Evolutionary conservation across 129 eudicot species (phyloP), one percentile per base, ranked within the genome.

Genomic region (Ambrosia artemisiifolia): DNA sequence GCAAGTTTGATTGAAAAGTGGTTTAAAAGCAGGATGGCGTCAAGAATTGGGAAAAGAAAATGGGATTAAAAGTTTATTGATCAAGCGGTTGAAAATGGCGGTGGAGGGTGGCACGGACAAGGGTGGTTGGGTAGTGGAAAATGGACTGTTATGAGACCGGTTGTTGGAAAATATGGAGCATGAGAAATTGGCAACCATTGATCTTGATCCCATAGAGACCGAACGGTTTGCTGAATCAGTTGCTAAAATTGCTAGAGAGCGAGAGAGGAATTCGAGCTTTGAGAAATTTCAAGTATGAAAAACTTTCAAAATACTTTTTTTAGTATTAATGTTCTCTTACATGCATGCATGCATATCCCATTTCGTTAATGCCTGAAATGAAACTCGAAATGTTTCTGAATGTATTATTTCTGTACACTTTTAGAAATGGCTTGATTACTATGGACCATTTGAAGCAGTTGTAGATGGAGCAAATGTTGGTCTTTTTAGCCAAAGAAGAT

Each of bases 61-160:
- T 91, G 96, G 96, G 89, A 88, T 75, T 40, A 65, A 62, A 30
- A 28, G 6, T 18, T 74, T 73, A 70, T 91, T 16, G 50, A 35
- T 11, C 57, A 72, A 74, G 88, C 86, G 32, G 65, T 76, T 71
- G 85, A 73, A 64, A 88, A 75, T 65, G 88, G 89, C 7, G 97
- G 97, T 54, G 97, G 97, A 34, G 97, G 97, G 13, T 91, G 97
- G 97, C 97, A 91, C 55, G 97, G 97, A 28, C 80, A 82, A 56
- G 97, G 97, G 46, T 91, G 96, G 96, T 79, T 91, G 79, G 96
- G 97, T 75, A 81, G 57, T 7, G 91, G 97, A 75, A 88, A 88
- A 73, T 91, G 97, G 97, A 78, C 65, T 13, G 87, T 86, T 44
- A 62, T 77, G 44, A 82, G 75, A 46, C 72, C 97, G 11, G 36